Base-by-base conservation (phyloP, 192 early-diverging fungal species). In the Dimargaris xerosporica region DNA sequence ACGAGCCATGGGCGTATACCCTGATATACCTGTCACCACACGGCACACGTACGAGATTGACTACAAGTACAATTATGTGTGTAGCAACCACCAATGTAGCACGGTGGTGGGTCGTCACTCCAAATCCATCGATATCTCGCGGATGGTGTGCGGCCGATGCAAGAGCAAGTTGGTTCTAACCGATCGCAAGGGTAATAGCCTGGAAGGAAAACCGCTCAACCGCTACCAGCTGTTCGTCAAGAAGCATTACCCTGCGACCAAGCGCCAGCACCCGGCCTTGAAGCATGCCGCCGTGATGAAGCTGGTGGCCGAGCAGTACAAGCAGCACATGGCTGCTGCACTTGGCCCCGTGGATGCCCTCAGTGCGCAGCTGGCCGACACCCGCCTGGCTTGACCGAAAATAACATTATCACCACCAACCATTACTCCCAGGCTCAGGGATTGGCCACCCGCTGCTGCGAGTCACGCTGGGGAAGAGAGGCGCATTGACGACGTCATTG, bases 11-110 rank as follows among this genome's bases (percentile, higher is more conserved):
- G 16, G n/a, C 12, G 41, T 21, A 16, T 60, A 23, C 21, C 58
- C 58, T 0, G 26, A 41, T 25, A 60, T 60, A n/a, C 58, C 58
- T 1, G 42, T 60, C 4, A 60, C 58, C n/a, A 60, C 58, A n/a
- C 58, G 58, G 21, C 58, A 60, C 42, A 25, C 58, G 5, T 60
- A 60, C 30, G 58, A 41, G 17, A 60, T 60, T 43, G 43, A 60
- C 39, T 60, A 60, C 58, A 60, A 60, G 26, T 60, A 44, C 43
- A 60, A 60, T n/a, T 60, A 60, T n/a, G n/a, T 23, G 5, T 60
- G 58, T 43, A 44, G 4, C 26, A 43, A n/a, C n/a, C n/a, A 6
- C 31, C 31, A 44, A 6, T 60, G 58, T 43, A 28, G 28, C 43
- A 43, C 43, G 21, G 58, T 60, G 58, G 31, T 42, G 31, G 58